These are phyloP conservation scores for Dendrobium nobile DNA, from an alignment of 106 monocot genomes.

Conservation along the genomic window DNA sequence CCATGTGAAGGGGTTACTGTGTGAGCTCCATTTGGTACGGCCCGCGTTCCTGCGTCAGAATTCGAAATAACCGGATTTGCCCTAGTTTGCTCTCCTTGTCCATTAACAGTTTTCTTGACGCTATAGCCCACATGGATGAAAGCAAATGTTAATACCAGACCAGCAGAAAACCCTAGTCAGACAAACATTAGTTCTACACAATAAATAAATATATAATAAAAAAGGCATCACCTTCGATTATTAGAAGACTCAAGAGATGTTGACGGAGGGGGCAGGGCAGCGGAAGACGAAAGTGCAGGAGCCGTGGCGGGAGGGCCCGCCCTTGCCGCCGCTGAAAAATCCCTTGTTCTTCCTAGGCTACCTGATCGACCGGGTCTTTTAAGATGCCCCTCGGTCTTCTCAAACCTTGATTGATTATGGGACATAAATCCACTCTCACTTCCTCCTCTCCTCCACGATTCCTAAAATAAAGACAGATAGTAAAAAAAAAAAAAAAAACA, in stretches of 20 bases:
- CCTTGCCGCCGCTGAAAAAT: constrained; percentile 21
- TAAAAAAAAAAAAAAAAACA: no score
- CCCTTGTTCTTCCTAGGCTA: constrained; percentile 29
- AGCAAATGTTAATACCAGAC: not conserved
- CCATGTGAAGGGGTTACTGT: constrained; percentile 26
- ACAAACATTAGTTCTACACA: not conserved
- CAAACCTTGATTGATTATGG: constrained; percentile 14
- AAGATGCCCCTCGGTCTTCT: constrained; percentile 43
- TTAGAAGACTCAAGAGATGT: not conserved
- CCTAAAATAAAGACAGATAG: not conserved
- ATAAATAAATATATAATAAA: not conserved
- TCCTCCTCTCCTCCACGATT: constrained; percentile 4
- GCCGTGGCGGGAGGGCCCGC: constrained; percentile 12
- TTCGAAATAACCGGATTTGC: not conserved
- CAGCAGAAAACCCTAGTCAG: not conserved
- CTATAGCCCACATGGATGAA: constrained; percentile 11
- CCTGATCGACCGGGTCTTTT: constrained; percentile 33
- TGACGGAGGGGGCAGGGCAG: constrained; percentile 2
- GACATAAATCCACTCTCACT: constrained; percentile 13
- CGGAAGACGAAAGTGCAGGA: constrained; percentile 10
- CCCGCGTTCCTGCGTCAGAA: constrained; percentile 12
- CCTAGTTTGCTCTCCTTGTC: constrained; percentile 53
- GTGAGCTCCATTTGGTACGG: constrained; percentile 38
- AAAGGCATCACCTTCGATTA: constrained; percentile 1
- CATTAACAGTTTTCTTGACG: constrained; percentile 66